A percentile compares a stretch with the other conserved stretches of the same genome.
Conservation (phyloP, 345 rosid species). For the Gynandropsis gynandra region DNA sequence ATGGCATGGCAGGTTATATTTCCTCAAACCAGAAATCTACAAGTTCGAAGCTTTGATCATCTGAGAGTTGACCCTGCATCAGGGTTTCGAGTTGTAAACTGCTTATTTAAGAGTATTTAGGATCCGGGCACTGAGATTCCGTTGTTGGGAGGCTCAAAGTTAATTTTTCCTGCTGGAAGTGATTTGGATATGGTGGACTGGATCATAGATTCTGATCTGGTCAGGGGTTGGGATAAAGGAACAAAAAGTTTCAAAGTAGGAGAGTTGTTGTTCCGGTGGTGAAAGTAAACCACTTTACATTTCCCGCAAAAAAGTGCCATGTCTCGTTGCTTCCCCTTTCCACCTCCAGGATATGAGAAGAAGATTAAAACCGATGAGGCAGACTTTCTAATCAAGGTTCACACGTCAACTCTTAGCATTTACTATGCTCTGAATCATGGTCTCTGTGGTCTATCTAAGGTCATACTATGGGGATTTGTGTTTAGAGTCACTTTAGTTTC, state of each 20-base stretch:
- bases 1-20: slow-evolving; percentile 24
- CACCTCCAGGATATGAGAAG: slow-evolving; percentile 96
- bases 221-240: slow-evolving; percentile 48
- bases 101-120: slow-evolving; percentile 14
- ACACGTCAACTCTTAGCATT: slow-evolving; percentile 45
- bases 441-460: slow-evolving; percentile 13
- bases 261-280: slow-evolving; percentile 13
- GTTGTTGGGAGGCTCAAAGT: slow-evolving; percentile 21
- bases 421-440: slow-evolving; percentile 18
- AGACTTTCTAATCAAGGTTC: slow-evolving; percentile 69
- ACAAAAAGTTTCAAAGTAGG: slow-evolving; percentile 26
- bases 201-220: slow-evolving; percentile 48
- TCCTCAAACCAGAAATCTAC: slow-evolving; percentile 7
- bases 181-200: slow-evolving; percentile 53
- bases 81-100: slow-evolving; percentile 18
- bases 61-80: neutral
- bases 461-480: neutral
- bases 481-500: slow-evolving; percentile 2
- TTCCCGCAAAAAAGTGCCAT: slow-evolving; percentile 40
- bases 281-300: slow-evolving; percentile 30
- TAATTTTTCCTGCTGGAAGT: slow-evolving; percentile 37
- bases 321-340: slow-evolving; percentile 99
- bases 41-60: slow-evolving; percentile 9
- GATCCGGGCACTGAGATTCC: slow-evolving; percentile 18
- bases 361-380: slow-evolving; percentile 47